Base-by-base conservation (phyloP, 2,329 filamentous ascomycete genomes). In the Ophiostoma ulmi region DNA sequence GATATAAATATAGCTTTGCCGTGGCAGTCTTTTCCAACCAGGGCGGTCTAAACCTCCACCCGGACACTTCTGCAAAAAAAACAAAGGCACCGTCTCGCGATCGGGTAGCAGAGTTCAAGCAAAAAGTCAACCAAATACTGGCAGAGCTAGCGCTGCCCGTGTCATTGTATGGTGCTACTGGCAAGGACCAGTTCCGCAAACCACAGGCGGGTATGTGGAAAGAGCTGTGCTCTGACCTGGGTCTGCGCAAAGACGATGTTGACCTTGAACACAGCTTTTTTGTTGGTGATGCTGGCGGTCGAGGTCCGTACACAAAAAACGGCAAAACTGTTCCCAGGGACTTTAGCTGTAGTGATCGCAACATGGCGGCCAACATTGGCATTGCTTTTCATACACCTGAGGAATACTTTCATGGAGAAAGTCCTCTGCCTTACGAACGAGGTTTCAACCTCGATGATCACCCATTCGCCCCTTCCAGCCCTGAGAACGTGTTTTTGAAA, bases 181-280 rank as follows among this genome's bases (percentile, higher is more conserved):
- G 82, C 58, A 90, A 90, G 71, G 94, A 98, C 76, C 84, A 87
- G 6, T 97, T 89, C 78, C 87, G 95, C 70, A 99, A 99, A 80
- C 95, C 95, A 5, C 85, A 94, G 55, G 84, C 83, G 1, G 94
- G 94, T 26, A 97, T 98, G 91, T 99, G 95, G 94, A 83, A 84
- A 38, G 83, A 86, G 75, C 73, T 86, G 4, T 83, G 83, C 73
- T 80, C 85, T 0, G 89, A 92, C 75, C 86, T 88, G 74, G 85
- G 84, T 66, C 80, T 91, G 3, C 10, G 36, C 20, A n/a, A 39
- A 3, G 1, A 11, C 0, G 41, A n/a, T 39, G 80, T 97, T n/a
- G 90, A 97, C 78, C 78, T 91, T 44, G 80, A 85, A 20, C 81
- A 83, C 3, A 96, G 92, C 35, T 83, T 97, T 73, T 97, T 97